Evolutionary conservation across 177 flowering plant genomes (phyloP).

Genomic region (Vitis hybrid): DNA sequence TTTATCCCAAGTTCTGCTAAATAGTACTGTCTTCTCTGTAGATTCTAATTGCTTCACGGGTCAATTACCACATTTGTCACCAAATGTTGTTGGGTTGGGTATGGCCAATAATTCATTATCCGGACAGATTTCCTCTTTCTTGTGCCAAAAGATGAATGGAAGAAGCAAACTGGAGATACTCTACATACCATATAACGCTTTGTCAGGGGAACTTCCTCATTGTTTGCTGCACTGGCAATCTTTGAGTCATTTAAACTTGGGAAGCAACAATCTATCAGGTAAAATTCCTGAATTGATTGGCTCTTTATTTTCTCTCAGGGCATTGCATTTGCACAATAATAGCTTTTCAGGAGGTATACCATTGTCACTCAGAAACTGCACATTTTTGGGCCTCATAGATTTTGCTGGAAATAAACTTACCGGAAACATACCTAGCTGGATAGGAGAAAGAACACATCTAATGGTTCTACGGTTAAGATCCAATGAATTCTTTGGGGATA

Average conservation of each 20-base stretch:
- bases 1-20: no score
- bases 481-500: neutral
- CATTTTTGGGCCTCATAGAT: neutral
- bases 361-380: neutral
- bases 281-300: constrained; percentile 8
- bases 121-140: neutral
- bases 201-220: constrained; percentile 2
- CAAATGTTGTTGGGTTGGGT: no score
- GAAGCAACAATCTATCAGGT: neutral
- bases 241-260: neutral
- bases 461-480: neutral
- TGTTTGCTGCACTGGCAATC: neutral
- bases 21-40: no score
- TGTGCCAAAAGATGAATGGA: neutral
- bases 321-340: neutral
- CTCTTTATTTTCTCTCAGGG: neutral
- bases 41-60: no score
- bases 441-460: neutral
- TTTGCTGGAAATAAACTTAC: neutral
- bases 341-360: constrained; percentile 1
- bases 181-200: neutral
- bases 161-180: neutral
- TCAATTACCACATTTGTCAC: no score
- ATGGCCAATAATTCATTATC: neutral
- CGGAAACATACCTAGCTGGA: constrained; percentile 9